Evolutionary conservation across 495 filamentous ascomycete species (phyloP), one percentile per base, ranked within the genome.

Genomic region (Trichoderma parareesei): DNA sequence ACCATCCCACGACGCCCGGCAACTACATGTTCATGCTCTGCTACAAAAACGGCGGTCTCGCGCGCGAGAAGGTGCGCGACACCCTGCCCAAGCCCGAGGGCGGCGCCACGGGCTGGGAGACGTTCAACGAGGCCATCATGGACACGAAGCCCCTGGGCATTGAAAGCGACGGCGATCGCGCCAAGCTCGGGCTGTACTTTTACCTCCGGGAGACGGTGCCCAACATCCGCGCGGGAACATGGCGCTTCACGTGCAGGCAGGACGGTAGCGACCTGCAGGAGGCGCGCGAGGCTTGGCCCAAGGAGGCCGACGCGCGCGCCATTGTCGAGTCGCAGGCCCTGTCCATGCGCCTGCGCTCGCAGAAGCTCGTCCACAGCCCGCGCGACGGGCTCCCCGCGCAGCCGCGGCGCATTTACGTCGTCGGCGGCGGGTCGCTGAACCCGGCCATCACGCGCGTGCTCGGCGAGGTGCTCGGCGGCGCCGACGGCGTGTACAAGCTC

Each of bases 21-120:
- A 80, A 93, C 49, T 91, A 91, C 77, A 92, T 98, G 93, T 98
- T 98, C 76, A 98, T 98, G 94, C 88, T 98, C 38, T 98, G 94
- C 80, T 98, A 98, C 81, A 97, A 97, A 76, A 98, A 98, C 78
- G 94, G 94, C 65, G 91, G 90, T 1, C 84, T 98, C 0, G 94
- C 94, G 0, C 90, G 94, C 55, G 94, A 98, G 72, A 84, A 89
- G 60, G 83, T 97, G 64, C 88, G 93, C 40, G 90, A 98, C 71
- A 81, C 75, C 69, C 73, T 83, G 5, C 77, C 79, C 68, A 76
- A 68, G 60, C 73, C 68, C 13, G 27, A 48, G 13, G 61, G 42
- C 38, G 72, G 71, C 7, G 48, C 75, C 4, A 82, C 87, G 60
- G 73, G 80, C 35, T 97, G 94, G 94, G 81, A 81, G 33, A 79